Conservation (phyloP, 345 rosid species). For the Reutealis trisperma region DNA sequence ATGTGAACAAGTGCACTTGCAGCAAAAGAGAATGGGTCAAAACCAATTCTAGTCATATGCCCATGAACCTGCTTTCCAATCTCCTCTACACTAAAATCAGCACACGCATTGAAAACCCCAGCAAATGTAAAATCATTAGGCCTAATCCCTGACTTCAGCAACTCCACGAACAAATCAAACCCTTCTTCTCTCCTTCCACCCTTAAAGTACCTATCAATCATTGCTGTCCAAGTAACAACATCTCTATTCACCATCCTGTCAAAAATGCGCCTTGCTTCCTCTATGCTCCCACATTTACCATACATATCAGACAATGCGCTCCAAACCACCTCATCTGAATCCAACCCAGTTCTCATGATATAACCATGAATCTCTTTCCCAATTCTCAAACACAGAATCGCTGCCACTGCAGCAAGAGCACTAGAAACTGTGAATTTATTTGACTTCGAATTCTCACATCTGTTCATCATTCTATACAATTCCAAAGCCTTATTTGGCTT, state of each 20-base stretch:
- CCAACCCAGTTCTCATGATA: conserved; percentile 61
- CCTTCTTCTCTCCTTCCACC: conserved; percentile 66
- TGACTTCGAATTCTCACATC: conserved; percentile 27
- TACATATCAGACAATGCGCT: conserved; percentile 84
- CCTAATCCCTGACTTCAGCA: conserved; percentile 52
- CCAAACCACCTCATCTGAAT: conserved; percentile 88
- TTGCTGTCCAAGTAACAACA: conserved; percentile 82
- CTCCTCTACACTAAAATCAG: conserved; percentile 61
- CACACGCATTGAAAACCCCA: conserved; percentile 74
- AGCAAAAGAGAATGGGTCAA: conserved; percentile 67
- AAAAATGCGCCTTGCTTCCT: conserved; percentile 70
- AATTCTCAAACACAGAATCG: conserved; percentile 44
- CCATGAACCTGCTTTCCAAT: conserved; percentile 85
- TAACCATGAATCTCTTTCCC: conserved; percentile 89
- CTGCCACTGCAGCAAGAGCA: conserved; percentile 74
- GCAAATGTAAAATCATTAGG: conserved; percentile 85
- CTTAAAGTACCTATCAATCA: conserved; percentile 76
- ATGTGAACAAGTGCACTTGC: conserved; percentile 78
- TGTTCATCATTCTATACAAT: conserved; percentile 55
- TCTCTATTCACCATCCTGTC: conserved; percentile 66
- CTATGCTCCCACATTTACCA: conserved; percentile 81
- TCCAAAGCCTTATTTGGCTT: conserved; percentile 56
- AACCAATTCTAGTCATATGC: conserved; percentile 63
- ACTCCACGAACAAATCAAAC: conserved; percentile 54
- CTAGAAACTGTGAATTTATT: conserved; percentile 69